phyloP scores from a whole-genome alignment of 805 yeast species.

The Candida anglica region DNA sequence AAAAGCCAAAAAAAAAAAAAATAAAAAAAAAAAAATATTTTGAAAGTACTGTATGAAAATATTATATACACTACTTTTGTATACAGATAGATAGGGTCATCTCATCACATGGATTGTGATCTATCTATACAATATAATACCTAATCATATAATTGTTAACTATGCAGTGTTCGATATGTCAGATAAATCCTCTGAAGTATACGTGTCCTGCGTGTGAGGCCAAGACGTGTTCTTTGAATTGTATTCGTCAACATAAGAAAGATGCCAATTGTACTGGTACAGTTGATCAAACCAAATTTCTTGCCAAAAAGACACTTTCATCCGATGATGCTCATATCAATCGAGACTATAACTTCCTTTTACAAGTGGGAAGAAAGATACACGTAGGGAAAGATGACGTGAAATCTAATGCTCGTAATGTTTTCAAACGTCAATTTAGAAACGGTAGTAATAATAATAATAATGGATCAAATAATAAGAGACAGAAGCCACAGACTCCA shows the following conservation, averaged over 20 bases:
- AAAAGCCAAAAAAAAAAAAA: too few species aligned
- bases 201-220: slow-evolving; percentile 75
- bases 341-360: slow-evolving; percentile 78
- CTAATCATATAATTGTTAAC: too few species aligned
- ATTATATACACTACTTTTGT: too few species aligned
- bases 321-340: slow-evolving; percentile 50
- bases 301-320: slow-evolving; percentile 44
- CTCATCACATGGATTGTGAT: too few species aligned
- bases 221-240: slow-evolving; percentile 64
- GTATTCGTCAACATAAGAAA: slow-evolving; percentile 68
- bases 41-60: too few species aligned
- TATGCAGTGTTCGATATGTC: slow-evolving; percentile 30
- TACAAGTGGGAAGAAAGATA: slow-evolving; percentile 54
- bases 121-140: too few species aligned
- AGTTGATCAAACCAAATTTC: slow-evolving; percentile 57
- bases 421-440: slow-evolving; percentile 25
- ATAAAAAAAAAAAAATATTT: too few species aligned
- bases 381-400: slow-evolving; percentile 55
- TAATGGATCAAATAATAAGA: slow-evolving; percentile 12
- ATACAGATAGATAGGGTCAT: too few species aligned
- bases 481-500: slow-evolving; percentile 15
- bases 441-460: slow-evolving; percentile 8
- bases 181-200: slow-evolving; percentile 48
- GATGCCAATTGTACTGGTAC: slow-evolving; percentile 63
- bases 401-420: slow-evolving; percentile 37